Conservation (phyloP, 768 basidiomycete species). For the Cystofilobasidium macerans region DNA sequence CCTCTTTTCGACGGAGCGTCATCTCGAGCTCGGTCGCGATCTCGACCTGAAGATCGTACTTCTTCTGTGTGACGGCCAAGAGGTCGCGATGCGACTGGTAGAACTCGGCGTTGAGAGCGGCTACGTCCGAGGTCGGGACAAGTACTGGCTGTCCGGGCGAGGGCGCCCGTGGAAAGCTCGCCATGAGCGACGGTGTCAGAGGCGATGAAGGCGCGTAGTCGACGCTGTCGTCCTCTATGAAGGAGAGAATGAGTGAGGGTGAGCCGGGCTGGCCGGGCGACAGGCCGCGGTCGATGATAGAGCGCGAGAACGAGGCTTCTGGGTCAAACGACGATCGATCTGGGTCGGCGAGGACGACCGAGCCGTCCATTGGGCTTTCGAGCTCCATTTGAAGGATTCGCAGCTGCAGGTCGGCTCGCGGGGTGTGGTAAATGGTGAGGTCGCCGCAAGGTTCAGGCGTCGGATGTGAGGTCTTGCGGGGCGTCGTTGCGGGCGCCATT, state of each 20-base stretch:
- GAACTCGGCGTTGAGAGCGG: background rate
- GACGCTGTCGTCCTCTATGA: background rate
- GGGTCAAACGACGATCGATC: constrained; percentile 1
- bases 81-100: constrained; percentile 9
- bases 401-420: constrained; percentile 5
- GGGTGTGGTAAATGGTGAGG: constrained; percentile 15
- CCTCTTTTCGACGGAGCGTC: constrained; percentile 33
- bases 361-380: background rate
- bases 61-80: background rate
- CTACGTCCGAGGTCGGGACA: background rate
- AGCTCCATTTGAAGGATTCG: constrained; percentile 9
- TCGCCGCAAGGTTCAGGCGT: constrained; percentile 8
- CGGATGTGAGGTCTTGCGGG: background rate
- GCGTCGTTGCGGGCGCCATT: background rate
- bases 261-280: constrained; percentile 10
- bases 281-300: constrained; percentile 18
- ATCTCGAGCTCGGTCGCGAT: constrained; percentile 31
- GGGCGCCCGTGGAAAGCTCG: background rate
- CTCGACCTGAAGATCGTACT: constrained; percentile 33
- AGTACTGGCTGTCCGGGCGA: background rate
- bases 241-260: background rate
- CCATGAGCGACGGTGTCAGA: background rate
- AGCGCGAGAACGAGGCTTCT: constrained; percentile 14
- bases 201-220: background rate
- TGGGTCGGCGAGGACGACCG: background rate